Evolutionary conservation across 441 rosid genomes (phyloP), one percentile per base, ranked within the genome.

Genomic region (Brassica hybrid): DNA sequence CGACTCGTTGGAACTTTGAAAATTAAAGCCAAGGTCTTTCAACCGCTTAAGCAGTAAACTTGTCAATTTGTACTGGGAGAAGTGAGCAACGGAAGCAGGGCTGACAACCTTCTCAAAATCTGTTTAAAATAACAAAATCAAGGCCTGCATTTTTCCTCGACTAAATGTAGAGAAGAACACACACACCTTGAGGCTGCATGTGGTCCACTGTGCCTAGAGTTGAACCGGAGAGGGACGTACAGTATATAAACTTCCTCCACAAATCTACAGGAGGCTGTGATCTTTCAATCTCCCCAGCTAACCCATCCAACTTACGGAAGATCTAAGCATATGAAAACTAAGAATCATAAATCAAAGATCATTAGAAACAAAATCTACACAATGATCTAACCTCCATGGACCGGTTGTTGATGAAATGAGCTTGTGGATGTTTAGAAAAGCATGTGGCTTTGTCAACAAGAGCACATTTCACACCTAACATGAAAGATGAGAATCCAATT

Each of bases 381-480:
- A n/a, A n/a, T n/a, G n/a, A n/a, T n/a, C n/a, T n/a, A n/a, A n/a
- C 99, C 98, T 95, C 99, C 99, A 95, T 93, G 16, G 98, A 84
- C 12, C 98, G 88, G 67, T 93, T 95, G 85, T 95, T 95, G 86
- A 95, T 93, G 74, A 95, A 95, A 82, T 95, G 99, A n/a, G 99
- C 97, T 84, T 92, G 94, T 4, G 99, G 98, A 67, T 95, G 97
- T 75, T 80, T 83, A 0, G 97, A 88, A 79, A 95, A 88, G 57
- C 79, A 82, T 79, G 75, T 83, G 78, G 76, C 86, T 84, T 92
- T 95, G 91, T 95, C 99, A 81, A 95, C 70, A 75, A 95, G 72
- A 43, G 88, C 73, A 83, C 97, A 93, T 73, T 83, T 85, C 67
- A 95, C 87, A 65, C 99, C 95, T 95, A 82, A 60, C 82, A 36